These are phyloP conservation scores for Wallacemonas sp. DNA, from an alignment of 208 protist genomes.

Conservation along the genomic window DNA sequence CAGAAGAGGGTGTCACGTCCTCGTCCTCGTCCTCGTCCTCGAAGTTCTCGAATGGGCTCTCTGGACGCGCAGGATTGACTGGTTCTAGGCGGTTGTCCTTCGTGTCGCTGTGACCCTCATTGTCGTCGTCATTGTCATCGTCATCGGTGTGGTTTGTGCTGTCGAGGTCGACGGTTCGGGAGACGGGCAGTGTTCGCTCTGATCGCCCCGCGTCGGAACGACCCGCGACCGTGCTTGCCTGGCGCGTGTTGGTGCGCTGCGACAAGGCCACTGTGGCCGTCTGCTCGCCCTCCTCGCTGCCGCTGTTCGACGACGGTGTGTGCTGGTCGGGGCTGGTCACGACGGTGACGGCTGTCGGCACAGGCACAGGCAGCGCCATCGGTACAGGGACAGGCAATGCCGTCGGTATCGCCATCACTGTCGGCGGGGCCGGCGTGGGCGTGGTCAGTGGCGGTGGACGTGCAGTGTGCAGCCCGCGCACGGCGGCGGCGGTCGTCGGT, in stretches of 20 bases:
- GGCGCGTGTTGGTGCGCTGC: background rate
- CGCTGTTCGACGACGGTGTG: too few relatives aligned
- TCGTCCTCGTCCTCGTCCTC: background rate
- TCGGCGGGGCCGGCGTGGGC: background rate
- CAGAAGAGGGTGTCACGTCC: background rate
- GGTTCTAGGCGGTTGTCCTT: too few relatives aligned
- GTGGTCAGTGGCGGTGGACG: constrained; percentile 2
- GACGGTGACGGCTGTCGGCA: background rate
- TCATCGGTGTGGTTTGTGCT: background rate
- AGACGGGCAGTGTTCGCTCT: background rate
- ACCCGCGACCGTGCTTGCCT: constrained; percentile 11
- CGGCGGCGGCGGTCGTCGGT: too few relatives aligned
- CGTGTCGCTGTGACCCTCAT: background rate
- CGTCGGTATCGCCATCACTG: background rate
- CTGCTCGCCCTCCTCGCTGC: too few relatives aligned
- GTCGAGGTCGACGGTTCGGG: background rate
- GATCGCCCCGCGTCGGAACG: background rate
- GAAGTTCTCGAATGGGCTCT: background rate
- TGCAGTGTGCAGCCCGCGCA: too few relatives aligned
- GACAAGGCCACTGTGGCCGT: too few relatives aligned
- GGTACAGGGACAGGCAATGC: constrained; percentile 8
- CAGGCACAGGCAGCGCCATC: constrained; percentile 20
- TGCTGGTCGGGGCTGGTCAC: background rate
- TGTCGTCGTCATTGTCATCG: background rate
- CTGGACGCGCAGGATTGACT: too few relatives aligned